Percentiles rank a stretch among this genome's conserved stretches.
Conservation (phyloP, 495 filamentous ascomycete genomes). For the Xylaria intraflava region DNA sequence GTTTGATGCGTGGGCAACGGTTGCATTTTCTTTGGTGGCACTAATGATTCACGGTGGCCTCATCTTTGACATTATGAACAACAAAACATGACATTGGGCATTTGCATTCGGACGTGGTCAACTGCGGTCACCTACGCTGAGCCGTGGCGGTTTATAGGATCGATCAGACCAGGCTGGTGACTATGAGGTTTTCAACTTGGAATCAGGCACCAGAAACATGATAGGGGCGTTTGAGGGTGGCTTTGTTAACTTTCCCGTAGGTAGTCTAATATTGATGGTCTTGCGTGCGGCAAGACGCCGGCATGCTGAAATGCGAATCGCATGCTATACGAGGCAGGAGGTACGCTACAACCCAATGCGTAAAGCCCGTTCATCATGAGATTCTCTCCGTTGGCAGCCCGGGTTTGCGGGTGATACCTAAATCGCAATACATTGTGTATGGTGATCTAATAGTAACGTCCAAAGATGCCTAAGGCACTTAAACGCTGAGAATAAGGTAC, state of each 20-base stretch:
- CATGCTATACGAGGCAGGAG: not conserved
- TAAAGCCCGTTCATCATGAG: not conserved
- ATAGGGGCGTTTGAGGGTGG: not conserved
- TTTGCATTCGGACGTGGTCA: not conserved
- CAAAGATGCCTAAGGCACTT: no score
- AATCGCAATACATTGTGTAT: no score
- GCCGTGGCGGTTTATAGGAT: not conserved
- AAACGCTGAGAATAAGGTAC: no score
- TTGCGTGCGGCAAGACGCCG: not conserved
- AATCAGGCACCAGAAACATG: not conserved
- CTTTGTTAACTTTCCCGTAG: not conserved
- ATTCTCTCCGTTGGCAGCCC: not conserved
- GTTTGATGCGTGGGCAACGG: not conserved
- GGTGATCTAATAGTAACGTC: constrained; percentile 7
- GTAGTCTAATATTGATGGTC: not conserved
- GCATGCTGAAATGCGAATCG: not conserved
- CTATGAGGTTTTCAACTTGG: not conserved
- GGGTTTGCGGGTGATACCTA: not conserved
- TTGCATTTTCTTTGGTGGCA: not conserved
- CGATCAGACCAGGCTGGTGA: not conserved
- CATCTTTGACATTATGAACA: not conserved
- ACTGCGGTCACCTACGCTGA: not conserved
- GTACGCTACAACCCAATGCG: not conserved
- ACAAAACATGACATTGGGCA: not conserved
- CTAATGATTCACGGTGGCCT: not conserved